These are phyloP conservation scores for Protomyces gravidus DNA, from an alignment of 1,139 yeast genomes.

Conservation along the genomic window DNA sequence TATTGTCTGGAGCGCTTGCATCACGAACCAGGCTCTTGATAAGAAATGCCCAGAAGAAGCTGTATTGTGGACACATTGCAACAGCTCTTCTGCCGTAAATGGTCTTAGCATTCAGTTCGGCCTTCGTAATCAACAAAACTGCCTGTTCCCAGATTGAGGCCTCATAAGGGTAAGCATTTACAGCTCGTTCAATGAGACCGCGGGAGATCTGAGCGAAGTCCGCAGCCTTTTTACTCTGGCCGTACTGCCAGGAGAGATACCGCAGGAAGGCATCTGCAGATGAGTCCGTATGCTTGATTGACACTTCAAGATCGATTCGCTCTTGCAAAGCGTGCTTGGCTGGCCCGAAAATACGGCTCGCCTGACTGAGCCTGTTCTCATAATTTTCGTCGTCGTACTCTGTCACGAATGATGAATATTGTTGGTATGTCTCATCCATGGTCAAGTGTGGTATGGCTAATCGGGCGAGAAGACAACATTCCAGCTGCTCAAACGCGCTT, in stretches of 20 bases:
- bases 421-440: conserved; percentile 47
- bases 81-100: background rate
- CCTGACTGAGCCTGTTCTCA: conserved; percentile 44
- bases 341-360: conserved; percentile 42
- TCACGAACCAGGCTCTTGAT: background rate
- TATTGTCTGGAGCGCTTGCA: background rate
- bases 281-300: conserved; percentile 31
- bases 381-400: conserved; percentile 40
- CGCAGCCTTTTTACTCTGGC: background rate
- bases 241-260: conserved; percentile 39
- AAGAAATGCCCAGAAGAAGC: background rate
- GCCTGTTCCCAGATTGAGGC: conserved; percentile 1
- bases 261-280: conserved; percentile 37
- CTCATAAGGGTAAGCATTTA: background rate
- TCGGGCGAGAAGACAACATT: no score
- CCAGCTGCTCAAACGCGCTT: no score
- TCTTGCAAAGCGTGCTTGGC: conserved; percentile 39
- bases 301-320: conserved; percentile 36
- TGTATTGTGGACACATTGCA: background rate
- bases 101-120: background rate
- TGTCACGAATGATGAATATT: conserved; percentile 48
- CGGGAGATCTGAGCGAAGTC: background rate
- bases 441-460: conserved; percentile 47
- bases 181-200: conserved; percentile 26
- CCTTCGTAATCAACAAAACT: background rate